Evolutionary conservation across 2,329 filamentous ascomycete species (phyloP).

Genomic region (Pyrenophora teres): DNA sequence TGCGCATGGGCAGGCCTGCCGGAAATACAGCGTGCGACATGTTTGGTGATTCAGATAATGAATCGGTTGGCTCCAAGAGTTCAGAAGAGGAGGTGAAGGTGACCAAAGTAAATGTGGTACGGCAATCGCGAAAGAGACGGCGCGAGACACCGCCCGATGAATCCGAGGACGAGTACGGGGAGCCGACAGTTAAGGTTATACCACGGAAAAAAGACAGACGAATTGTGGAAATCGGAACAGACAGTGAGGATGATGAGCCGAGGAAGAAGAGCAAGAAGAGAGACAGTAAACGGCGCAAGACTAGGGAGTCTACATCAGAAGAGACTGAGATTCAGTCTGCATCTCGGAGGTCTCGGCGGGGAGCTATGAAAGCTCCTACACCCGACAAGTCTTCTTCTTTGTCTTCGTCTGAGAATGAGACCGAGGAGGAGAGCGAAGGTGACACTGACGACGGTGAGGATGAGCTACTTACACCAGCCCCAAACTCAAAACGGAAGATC

Average conservation of each 20-base stretch:
- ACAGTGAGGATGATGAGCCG: slow-evolving; percentile 6
- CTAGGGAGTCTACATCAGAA: slow-evolving; percentile 1
- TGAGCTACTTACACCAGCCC: slow-evolving; percentile 1
- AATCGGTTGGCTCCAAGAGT: slow-evolving; percentile 12
- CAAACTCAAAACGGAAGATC: background rate
- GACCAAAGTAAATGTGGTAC: slow-evolving; percentile 8
- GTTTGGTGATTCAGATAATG: slow-evolving; percentile 31
- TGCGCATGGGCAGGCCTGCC: slow-evolving; percentile 28
- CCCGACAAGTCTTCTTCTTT: slow-evolving; percentile 1
- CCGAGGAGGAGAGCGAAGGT: background rate
- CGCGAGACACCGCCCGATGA: slow-evolving; percentile 12
- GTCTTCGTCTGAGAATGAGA: too few relatives aligned
- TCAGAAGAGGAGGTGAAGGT: slow-evolving; percentile 16
- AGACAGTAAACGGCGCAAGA: background rate
- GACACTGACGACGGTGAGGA: slow-evolving; percentile 3
- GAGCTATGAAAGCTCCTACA: slow-evolving; percentile 3
- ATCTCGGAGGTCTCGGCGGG: slow-evolving; percentile 12
- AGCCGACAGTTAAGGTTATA: slow-evolving; percentile 18
- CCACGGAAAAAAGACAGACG: slow-evolving; percentile 18
- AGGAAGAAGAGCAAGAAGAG: slow-evolving; percentile 1
- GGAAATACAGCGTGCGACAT: slow-evolving; percentile 23
- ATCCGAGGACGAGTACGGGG: slow-evolving; percentile 7
- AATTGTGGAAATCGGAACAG: background rate
- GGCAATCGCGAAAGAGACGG: slow-evolving; percentile 24
- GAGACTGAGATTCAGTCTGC: background rate